These are phyloP conservation scores for Irpex lacteus DNA, from an alignment of 1,284 basidiomycete genomes.

Conservation along the genomic window DNA sequence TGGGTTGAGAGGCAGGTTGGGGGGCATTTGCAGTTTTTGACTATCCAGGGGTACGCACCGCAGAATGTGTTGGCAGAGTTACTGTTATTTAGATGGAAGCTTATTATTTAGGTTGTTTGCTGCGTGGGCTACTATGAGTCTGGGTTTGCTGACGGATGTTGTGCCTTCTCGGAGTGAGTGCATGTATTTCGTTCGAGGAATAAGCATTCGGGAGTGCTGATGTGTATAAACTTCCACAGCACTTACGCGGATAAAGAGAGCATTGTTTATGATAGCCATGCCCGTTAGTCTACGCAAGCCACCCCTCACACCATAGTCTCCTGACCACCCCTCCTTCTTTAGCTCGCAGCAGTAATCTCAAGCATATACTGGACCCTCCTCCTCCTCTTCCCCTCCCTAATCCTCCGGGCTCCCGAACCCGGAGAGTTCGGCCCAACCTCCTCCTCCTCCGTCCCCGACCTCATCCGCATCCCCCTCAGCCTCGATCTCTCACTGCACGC, in stretches of 20 bases:
- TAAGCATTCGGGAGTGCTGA: too few relatives aligned
- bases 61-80: neutral
- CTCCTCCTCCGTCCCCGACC: conserved; percentile 31
- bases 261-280: conserved; percentile 57
- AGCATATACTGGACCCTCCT: conserved; percentile 72
- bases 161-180: conserved; percentile 44
- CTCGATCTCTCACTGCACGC: conserved; percentile 71
- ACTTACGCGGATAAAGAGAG: conserved; percentile 52
- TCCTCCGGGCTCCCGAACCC: conserved; percentile 34
- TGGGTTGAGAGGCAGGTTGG: conserved; percentile 50
- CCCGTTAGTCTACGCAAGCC: too few relatives aligned
- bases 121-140: conserved; percentile 49
- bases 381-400: conserved; percentile 48
- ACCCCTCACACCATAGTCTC: too few relatives aligned
- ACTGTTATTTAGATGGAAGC: neutral
- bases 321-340: too few relatives aligned
- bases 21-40: conserved; percentile 71
- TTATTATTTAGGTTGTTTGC: conserved; percentile 39
- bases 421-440: conserved; percentile 8
- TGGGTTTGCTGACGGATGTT: conserved; percentile 48
- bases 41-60: conserved; percentile 65
- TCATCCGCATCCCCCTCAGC: conserved; percentile 52
- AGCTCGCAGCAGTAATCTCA: conserved; percentile 69
- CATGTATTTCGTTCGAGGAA: too few relatives aligned
- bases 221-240: too few relatives aligned